A percentile compares a stretch with the other conserved stretches of the same genome.
These are phyloP conservation scores for Mycena venus DNA, from an alignment of 768 basidiomycete species.

Conservation along the genomic window DNA sequence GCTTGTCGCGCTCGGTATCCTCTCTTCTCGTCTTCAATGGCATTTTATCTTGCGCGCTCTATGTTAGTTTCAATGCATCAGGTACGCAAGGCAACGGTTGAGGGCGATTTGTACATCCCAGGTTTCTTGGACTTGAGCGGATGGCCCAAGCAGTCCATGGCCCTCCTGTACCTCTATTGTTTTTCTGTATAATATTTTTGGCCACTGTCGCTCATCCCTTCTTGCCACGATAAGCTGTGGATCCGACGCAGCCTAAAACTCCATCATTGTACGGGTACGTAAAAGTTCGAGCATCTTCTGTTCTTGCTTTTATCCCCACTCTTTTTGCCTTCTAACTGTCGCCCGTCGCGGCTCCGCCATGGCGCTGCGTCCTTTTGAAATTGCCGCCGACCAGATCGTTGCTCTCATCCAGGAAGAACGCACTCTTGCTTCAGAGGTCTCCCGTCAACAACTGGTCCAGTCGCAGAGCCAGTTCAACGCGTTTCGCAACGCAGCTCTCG, in stretches of 20 bases:
- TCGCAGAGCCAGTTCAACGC: not conserved
- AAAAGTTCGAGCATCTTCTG: not conserved
- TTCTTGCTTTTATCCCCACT: not conserved
- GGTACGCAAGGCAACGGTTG: too few species aligned
- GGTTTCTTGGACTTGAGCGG: too few species aligned
- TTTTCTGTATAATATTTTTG: too few species aligned
- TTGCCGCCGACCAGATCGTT: constrained; percentile 17
- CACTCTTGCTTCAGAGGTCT: not conserved
- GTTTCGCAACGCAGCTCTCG: not conserved
- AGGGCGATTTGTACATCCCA: too few species aligned
- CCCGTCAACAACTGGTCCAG: not conserved
- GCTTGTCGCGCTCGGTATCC: too few species aligned
- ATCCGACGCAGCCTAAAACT: not conserved
- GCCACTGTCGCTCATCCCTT: not conserved
- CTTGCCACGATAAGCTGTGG: not conserved
- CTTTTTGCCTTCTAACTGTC: not conserved
- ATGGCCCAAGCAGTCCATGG: too few species aligned
- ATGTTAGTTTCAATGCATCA: too few species aligned
- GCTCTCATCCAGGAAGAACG: constrained; percentile 18
- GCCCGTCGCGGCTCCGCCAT: not conserved
- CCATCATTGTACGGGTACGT: not conserved
- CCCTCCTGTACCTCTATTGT: too few species aligned
- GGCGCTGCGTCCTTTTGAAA: constrained; percentile 2
- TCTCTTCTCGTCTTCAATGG: too few species aligned
- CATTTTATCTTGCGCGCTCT: too few species aligned